phyloP scores from a whole-genome alignment of 371 early-diverging fungal species.

The Lichtheimia corymbifera region DNA sequence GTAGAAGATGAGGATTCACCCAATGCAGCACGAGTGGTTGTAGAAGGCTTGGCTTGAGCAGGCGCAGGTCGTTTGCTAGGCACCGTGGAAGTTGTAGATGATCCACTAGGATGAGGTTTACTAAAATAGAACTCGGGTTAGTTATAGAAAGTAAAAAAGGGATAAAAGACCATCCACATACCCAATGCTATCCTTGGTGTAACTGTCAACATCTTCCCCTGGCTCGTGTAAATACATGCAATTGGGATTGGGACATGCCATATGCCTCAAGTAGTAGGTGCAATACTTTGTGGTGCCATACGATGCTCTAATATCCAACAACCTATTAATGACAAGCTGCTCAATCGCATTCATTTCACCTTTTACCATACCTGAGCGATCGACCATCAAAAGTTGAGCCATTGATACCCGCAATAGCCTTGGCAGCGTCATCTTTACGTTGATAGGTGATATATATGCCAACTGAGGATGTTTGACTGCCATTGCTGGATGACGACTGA shows the following conservation, averaged over 20 bases:
- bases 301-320: slow-evolving; percentile 57
- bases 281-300: slow-evolving; percentile 93
- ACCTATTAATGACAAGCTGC: not conserved
- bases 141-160: slow-evolving; percentile 2
- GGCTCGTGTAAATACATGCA: slow-evolving; percentile 90
- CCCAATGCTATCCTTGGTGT: slow-evolving; percentile 64
- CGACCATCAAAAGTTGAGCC: slow-evolving; percentile 86
- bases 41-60: not conserved
- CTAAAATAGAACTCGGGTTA: no score
- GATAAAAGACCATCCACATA: slow-evolving; percentile 18
- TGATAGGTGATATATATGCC: slow-evolving; percentile 91
- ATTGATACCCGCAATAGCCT: slow-evolving; percentile 89
- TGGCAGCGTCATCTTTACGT: slow-evolving; percentile 87
- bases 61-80: slow-evolving; percentile 35
- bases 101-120: no score
- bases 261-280: slow-evolving; percentile 77
- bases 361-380: slow-evolving; percentile 62
- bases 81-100: slow-evolving; percentile 4
- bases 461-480: slow-evolving; percentile 32
- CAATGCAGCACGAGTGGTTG: not conserved
- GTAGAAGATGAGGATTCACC: not conserved
- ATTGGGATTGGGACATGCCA: slow-evolving; percentile 76
- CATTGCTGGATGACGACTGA: slow-evolving; percentile 32
- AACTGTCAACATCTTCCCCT: slow-evolving; percentile 80
- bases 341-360: not conserved